Conservation (phyloP, 495 filamentous ascomycete genomes). For the Clavariopsis aquatica region DNA sequence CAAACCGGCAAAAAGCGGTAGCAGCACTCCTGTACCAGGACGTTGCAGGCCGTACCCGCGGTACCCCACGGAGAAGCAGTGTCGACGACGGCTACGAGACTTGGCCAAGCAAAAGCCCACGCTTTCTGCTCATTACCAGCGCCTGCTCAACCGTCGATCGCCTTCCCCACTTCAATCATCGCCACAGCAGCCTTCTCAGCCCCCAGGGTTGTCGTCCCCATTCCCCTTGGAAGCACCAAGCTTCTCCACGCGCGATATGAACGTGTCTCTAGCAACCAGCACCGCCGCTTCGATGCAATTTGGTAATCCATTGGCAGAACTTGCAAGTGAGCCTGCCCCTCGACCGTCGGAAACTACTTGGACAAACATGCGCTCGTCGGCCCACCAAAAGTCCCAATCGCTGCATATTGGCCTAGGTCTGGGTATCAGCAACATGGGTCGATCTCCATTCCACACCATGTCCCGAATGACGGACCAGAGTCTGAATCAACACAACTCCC, state of each 20-base stretch:
- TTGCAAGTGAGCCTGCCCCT: slow-evolving; percentile 46
- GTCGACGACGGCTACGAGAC: slow-evolving; percentile 75
- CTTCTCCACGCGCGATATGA: slow-evolving; percentile 76
- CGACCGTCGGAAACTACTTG: slow-evolving; percentile 22
- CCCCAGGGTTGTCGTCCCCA: slow-evolving; percentile 41
- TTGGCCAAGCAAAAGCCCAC: slow-evolving; percentile 77
- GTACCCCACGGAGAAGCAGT: slow-evolving; percentile 84
- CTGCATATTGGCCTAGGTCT: slow-evolving; percentile 47
- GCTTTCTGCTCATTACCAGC: slow-evolving; percentile 66
- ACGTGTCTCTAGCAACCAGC: slow-evolving; percentile 78
- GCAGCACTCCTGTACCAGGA: slow-evolving; percentile 63
- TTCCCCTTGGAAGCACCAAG: slow-evolving; percentile 43
- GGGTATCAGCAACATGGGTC: slow-evolving; percentile 32
- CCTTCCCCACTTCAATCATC: slow-evolving; percentile 70
- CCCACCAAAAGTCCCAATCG: slow-evolving; percentile 49
- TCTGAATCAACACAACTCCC: slow-evolving; percentile 46
- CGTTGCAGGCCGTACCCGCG: slow-evolving; percentile 42
- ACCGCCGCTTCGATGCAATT: slow-evolving; percentile 78
- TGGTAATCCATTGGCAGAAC: slow-evolving; percentile 65
- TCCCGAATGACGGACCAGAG: slow-evolving; percentile 51
- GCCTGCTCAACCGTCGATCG: slow-evolving; percentile 69
- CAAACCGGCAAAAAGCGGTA: slow-evolving; percentile 57
- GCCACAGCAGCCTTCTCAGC: slow-evolving; percentile 39
- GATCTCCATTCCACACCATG: slow-evolving; percentile 44
- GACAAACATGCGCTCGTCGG: slow-evolving; percentile 35